These are phyloP conservation scores for Solanum stenotomum DNA, from an alignment of 257 asterid species.

Conservation along the genomic window DNA sequence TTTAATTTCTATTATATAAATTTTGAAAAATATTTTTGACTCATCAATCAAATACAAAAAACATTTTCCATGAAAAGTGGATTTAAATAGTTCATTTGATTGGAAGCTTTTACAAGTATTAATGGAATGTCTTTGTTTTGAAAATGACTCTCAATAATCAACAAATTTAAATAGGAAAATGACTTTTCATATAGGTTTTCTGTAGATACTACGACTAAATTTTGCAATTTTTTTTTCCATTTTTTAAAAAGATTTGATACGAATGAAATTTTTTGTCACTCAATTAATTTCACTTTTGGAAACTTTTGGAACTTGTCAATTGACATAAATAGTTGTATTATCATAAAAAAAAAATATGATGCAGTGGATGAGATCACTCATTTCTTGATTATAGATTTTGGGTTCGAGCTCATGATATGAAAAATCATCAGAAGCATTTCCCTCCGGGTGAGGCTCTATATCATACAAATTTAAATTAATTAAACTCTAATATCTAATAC, in stretches of 20 bases:
- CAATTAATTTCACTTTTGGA: background rate
- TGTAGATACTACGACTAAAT: background rate
- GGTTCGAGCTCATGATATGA: no score
- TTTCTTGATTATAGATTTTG: background rate
- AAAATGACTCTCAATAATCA: background rate
- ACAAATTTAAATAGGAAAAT: background rate
- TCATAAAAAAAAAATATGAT: no score
- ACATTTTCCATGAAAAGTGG: no score
- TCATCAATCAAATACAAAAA: background rate
- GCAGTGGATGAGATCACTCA: no score
- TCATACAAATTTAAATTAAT: accelerated
- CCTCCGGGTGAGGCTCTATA: background rate
- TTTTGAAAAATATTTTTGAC: background rate
- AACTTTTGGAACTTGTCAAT: background rate
- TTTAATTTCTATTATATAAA: background rate
- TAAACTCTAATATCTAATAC: no score
- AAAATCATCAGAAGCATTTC: no score
- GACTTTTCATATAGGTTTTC: background rate
- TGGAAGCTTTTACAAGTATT: background rate
- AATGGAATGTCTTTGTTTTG: background rate
- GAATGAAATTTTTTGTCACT: background rate
- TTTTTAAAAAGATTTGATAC: background rate
- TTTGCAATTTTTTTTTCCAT: background rate
- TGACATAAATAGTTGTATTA: background rate
- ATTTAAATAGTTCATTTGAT: background rate